A percentile compares a stretch with the other conserved stretches of the same genome.
Evolutionary conservation across 768 basidiomycete genomes (phyloP).

Genomic region (Suillus lakei): DNA sequence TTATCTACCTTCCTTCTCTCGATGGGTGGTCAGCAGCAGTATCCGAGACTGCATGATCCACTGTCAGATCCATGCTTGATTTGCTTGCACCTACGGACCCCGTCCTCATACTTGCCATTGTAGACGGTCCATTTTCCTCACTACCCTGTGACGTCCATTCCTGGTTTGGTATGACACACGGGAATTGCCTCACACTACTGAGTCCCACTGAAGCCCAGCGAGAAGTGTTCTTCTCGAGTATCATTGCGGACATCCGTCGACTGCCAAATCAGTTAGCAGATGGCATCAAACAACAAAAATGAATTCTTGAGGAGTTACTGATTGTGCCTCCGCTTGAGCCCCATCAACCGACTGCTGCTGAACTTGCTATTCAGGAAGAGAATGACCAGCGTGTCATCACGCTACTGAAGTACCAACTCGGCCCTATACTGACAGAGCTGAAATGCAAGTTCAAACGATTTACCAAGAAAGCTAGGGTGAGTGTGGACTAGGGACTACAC

Average conservation of each 20-base stretch:
- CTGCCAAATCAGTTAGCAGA: constrained; percentile 91
- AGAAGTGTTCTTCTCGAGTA: constrained; percentile 72
- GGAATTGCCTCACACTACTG: constrained; percentile 72
- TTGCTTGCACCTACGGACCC: constrained; percentile 91
- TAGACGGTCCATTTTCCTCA: constrained; percentile 73
- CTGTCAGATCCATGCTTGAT: constrained; percentile 90
- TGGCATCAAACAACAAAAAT: constrained; percentile 80
- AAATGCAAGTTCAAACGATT: constrained; percentile 94
- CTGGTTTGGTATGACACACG: constrained; percentile 89
- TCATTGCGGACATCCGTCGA: constrained; percentile 70
- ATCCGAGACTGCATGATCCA: constrained; percentile 81
- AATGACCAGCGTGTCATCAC: constrained; percentile 80
- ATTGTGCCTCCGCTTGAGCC: constrained; percentile 92
- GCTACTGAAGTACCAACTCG: constrained; percentile 87
- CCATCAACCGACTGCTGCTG: constrained; percentile 76
- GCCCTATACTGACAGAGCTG: constrained; percentile 85
- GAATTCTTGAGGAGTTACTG: constrained; percentile 84
- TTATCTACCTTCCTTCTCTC: constrained; percentile 93
- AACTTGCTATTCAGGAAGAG: constrained; percentile 82
- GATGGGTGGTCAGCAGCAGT: constrained; percentile 85
- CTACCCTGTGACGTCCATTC: constrained; percentile 82
- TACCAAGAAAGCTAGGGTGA: constrained; percentile 76
- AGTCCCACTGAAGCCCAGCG: constrained; percentile 62
- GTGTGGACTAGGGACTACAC: constrained; percentile 29
- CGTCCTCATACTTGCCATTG: constrained; percentile 87